Conservation (phyloP, 495 filamentous ascomycete species). For the Daldinia decipiens region DNA sequence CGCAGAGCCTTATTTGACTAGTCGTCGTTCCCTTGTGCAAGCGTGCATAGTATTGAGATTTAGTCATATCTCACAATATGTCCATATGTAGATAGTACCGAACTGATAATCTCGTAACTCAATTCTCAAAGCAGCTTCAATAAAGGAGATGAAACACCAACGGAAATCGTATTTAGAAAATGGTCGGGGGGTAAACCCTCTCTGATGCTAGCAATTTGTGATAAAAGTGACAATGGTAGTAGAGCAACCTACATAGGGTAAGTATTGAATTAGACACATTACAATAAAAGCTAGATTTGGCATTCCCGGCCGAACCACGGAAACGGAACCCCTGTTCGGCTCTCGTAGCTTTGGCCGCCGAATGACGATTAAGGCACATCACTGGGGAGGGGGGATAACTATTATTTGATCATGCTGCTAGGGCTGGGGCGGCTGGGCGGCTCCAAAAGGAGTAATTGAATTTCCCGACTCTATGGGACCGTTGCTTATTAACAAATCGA, state of each 20-base stretch:
- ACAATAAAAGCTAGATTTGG: constrained; percentile 17
- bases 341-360: constrained; percentile 21
- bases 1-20: constrained; percentile 29
- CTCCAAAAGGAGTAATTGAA: constrained; percentile 35
- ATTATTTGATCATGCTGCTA: constrained; percentile 33
- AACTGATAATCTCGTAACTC: constrained; percentile 1
- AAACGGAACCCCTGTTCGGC: constrained; percentile 23
- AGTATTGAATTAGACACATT: constrained; percentile 2
- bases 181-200: neutral
- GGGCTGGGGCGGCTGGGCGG: constrained; percentile 33
- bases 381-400: constrained; percentile 16
- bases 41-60: constrained; percentile 21
- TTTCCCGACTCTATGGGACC: constrained; percentile 42
- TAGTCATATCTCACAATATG: constrained; percentile 27
- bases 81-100: neutral
- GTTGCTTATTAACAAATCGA: constrained; percentile 30
- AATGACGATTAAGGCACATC: constrained; percentile 37
- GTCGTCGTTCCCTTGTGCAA: constrained; percentile 6
- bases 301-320: constrained; percentile 34
- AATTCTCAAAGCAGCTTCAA: constrained; percentile 1
- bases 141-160: neutral
- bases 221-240: constrained; percentile 13
- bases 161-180: neutral
- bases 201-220: neutral
- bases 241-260: constrained; percentile 1